Conservation (phyloP, 1,139 yeast species). For the Pichia sp. region DNA sequence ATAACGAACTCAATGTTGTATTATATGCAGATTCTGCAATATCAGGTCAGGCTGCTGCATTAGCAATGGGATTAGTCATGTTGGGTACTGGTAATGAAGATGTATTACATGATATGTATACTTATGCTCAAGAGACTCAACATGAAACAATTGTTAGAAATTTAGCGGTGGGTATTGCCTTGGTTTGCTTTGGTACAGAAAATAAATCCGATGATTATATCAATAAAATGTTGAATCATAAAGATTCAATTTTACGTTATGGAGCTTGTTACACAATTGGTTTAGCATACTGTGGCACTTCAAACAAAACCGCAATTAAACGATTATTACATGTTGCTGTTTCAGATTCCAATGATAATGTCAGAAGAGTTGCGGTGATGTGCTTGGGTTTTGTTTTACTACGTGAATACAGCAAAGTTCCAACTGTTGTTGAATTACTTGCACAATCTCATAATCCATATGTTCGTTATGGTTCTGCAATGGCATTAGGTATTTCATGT, state of each 20-base stretch:
- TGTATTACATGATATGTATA: constrained; percentile 76
- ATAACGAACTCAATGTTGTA: constrained; percentile 79
- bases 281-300: constrained; percentile 95
- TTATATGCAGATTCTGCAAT: constrained; percentile 87
- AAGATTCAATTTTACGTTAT: constrained; percentile 80
- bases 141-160: constrained; percentile 95
- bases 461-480: constrained; percentile 96
- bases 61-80: constrained; percentile 95
- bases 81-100: constrained; percentile 80
- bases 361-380: constrained; percentile 92
- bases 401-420: constrained; percentile 89
- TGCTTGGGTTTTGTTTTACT: constrained; percentile 89
- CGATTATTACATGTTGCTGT: constrained; percentile 88
- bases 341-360: constrained; percentile 94
- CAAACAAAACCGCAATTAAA: constrained; percentile 81
- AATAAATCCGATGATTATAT: constrained; percentile 73
- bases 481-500: constrained; percentile 95
- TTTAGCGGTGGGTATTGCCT: constrained; percentile 81
- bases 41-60: constrained; percentile 95
- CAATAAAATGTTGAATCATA: constrained; percentile 61
- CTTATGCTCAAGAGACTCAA: constrained; percentile 91
- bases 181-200: constrained; percentile 81
- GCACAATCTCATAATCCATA: constrained; percentile 97
- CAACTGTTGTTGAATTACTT: constrained; percentile 87
- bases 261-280: constrained; percentile 96